These are phyloP conservation scores for Endotrypanum monterogeii DNA, from an alignment of 208 protist species.

Conservation along the genomic window DNA sequence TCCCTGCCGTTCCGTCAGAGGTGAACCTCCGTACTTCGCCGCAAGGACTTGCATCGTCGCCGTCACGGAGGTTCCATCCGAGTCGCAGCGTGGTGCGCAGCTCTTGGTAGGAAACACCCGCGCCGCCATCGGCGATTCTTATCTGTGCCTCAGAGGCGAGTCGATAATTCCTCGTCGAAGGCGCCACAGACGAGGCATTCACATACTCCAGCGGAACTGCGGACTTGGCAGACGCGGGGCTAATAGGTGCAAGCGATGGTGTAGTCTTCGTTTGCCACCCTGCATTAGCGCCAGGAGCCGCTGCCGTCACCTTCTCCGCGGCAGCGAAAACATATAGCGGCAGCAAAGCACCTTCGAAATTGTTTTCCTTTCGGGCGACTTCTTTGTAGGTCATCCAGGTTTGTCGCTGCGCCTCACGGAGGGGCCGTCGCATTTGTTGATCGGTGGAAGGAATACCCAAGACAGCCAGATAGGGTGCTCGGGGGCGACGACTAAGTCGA, in stretches of 20 bases:
- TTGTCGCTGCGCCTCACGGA: conserved; percentile 36
- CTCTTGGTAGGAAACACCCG: neutral
- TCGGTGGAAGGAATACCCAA: conserved; percentile 46
- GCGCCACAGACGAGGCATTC: neutral
- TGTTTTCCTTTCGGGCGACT: conserved; percentile 32
- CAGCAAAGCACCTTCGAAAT: too few relatives aligned
- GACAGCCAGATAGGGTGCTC: conserved; percentile 23
- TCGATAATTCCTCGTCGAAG: neutral
- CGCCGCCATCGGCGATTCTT: neutral
- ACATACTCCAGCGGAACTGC: neutral
- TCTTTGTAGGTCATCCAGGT: conserved; percentile 41
- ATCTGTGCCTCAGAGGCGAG: neutral
- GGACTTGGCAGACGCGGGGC: neutral
- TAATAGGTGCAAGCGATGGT: neutral
- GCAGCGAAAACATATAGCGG: too few relatives aligned
- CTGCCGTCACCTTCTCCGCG: neutral
- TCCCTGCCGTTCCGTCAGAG: neutral
- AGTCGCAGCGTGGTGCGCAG: neutral
- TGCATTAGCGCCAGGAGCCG: conserved; percentile 26
- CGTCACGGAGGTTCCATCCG: neutral
- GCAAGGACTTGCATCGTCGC: neutral
- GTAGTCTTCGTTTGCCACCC: conserved; percentile 6
- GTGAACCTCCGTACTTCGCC: neutral
- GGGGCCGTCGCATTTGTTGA: conserved; percentile 7
- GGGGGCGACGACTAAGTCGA: neutral